Evolutionary conservation across 2,329 filamentous ascomycete species (phyloP).

Genomic region (Dactylellina sp.): DNA sequence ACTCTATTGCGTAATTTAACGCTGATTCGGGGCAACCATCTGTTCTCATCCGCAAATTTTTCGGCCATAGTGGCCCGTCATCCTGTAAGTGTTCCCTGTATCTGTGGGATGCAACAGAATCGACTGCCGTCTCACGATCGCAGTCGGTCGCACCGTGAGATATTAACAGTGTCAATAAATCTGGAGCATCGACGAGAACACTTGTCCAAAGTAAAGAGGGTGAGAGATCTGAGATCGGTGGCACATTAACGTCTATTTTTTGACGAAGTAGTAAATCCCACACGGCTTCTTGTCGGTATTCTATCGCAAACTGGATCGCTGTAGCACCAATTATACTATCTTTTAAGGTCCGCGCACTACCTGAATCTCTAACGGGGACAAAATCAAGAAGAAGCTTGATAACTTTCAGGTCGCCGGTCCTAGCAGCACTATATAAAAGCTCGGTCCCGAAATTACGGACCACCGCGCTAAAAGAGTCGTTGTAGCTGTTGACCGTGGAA

Average conservation of each 20-base stretch:
- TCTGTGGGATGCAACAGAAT: too few relatives aligned
- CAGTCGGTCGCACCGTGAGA: not conserved
- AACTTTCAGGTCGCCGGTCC: constrained; percentile 18
- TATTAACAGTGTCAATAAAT: not conserved
- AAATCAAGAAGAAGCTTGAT: constrained; percentile 4
- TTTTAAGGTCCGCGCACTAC: not conserved
- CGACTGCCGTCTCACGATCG: too few relatives aligned
- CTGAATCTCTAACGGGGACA: not conserved
- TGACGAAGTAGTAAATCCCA: constrained; percentile 18
- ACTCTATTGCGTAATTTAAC: too few relatives aligned
- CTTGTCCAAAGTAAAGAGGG: constrained; percentile 25
- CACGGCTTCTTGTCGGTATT: constrained; percentile 12
- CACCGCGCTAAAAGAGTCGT: not conserved
- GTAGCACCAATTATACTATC: constrained; percentile 23
- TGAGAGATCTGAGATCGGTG: constrained; percentile 16
- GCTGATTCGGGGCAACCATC: too few relatives aligned
- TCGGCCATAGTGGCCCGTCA: too few relatives aligned
- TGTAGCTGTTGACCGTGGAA: not conserved
- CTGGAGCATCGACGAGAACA: not conserved
- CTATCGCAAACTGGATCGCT: constrained; percentile 27
- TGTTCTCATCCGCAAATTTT: too few relatives aligned
- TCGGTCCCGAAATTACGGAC: constrained; percentile 13
- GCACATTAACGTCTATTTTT: constrained; percentile 14
- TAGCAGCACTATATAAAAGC: constrained; percentile 26
- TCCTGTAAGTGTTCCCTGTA: too few relatives aligned